Base-by-base conservation (phyloP, 2,329 filamentous ascomycete species). In the Camptophora hylomeconis region DNA sequence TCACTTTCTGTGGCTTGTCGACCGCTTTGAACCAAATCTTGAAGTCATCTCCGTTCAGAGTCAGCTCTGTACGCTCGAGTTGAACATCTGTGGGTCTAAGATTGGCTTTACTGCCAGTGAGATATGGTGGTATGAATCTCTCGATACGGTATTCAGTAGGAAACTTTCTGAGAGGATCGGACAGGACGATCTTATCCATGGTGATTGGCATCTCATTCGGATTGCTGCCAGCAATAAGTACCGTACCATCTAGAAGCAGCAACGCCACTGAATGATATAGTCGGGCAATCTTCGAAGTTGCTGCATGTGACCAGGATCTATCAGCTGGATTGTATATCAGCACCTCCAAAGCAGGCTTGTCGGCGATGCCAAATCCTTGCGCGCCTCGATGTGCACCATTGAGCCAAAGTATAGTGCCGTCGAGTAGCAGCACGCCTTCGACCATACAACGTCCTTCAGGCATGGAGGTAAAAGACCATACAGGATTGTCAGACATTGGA, bases 221-320 rank as follows among this genome's bases (percentile, higher is more conserved):
- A 46, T 74, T 73, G 29, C 66, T 71, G 17, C 71, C 70, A 13
- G 69, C 60, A 31, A 75, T 53, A 47, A 75, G 57, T 5, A 75
- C 48, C 0, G 67, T 73, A 14, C 70, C 71, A 43, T 75, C 69
- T 5, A 70, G 57, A 4, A 75, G 54, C 5, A 75, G 55, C 8
- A 75, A 52, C 6, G 69, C 64, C 15, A 73, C 67, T 8, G 66
- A 70, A 47, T 76, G 71, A 50, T 75, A 75, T 19, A 75, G 53
- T 35, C 69, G 56, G 20, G 63, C 47, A 26, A 65, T 59, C 5
- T 41, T 46, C 4, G 56, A 57, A 7, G 40, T 45, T 7, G 57
- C 56, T n/a, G 57, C 54, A 17, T 52, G 52, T 5, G 45, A 49
- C 53, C 62, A 74, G 27, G 66, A 60, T 40, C 61, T 49, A 20